Evolutionary conservation across 805 yeast genomes (phyloP), one percentile per base, ranked within the genome.

Genomic region (Millerago galiae): DNA sequence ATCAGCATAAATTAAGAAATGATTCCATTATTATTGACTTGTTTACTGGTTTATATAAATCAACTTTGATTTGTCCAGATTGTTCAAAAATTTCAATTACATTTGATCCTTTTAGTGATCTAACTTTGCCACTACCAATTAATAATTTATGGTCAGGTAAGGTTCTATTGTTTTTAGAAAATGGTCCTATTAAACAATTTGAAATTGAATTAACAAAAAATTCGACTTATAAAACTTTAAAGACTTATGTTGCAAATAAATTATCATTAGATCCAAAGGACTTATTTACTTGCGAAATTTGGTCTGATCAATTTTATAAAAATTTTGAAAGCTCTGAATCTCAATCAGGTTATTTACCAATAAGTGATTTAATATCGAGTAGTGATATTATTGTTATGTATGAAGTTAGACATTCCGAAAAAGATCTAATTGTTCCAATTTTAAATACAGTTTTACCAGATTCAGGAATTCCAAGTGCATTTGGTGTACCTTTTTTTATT

Each of bases 31-130:
- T 91, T 16, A 73, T 79, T 21, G 98, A 93, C 58, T 66, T 93
- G 32, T 93, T 91, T 67, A 84, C 90, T 9, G 98, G 98, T 0
- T 58, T 88, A 55, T 93, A 91, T 60, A 86, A 90, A 61, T 88
- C 96, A 2, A 89, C 96, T 0, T 68, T 93, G 42, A 72, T 83
- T 11, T 91, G 99, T 58, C 98, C 98, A 0, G 79, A 65, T 8
- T 93, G 99, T 62, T 59, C 71, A 15, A 82, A 82, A 52, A 75
- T 85, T 8, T 83, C 95, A 24, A 74, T 91, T 21, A 90, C 97
- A 0, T 93, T 90, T 64, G 99, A 91, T 60, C 98, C 99, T 0
- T 91, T 79, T 57, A 87, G 80, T 63, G 96, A 89, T 56, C 65
- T 91, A 49, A 89, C 99, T 0, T 65, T 91, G 35, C 98, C 98